Conservation (phyloP, 164 flowering plant genomes). For the Vitis riparia region DNA sequence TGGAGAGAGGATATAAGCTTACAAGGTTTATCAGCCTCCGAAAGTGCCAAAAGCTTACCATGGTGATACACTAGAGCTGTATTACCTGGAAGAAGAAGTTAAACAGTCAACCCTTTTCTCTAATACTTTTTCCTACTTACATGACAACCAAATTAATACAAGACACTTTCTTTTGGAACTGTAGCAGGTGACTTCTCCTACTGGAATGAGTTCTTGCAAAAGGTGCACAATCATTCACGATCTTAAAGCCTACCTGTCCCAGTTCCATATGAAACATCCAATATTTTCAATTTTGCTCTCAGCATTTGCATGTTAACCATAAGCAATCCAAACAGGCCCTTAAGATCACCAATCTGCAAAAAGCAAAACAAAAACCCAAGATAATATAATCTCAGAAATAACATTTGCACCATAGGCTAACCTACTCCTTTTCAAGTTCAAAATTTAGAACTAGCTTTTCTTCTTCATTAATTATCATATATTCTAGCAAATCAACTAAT, state of each 20-base stretch:
- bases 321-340: slow-evolving; percentile 80
- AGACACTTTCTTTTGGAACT: too few species aligned
- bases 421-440: too few species aligned
- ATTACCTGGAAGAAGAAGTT: slow-evolving; percentile 55
- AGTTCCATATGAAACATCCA: slow-evolving; percentile 75
- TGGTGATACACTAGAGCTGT: slow-evolving; percentile 91
- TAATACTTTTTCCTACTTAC: not conserved
- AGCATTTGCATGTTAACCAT: slow-evolving; percentile 73
- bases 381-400: not conserved
- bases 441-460: too few species aligned
- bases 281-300: slow-evolving; percentile 72
- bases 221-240: not conserved
- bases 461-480: too few species aligned
- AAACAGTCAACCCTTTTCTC: slow-evolving; percentile 14
- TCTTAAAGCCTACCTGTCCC: slow-evolving; percentile 59
- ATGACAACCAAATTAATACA: too few species aligned
- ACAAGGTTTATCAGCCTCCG: slow-evolving; percentile 95
- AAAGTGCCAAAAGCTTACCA: slow-evolving; percentile 84
- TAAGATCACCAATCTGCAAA: slow-evolving; percentile 86
- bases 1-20: slow-evolving; percentile 22
- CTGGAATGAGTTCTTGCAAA: not conserved
- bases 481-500: not conserved
- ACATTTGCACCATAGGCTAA: too few species aligned
- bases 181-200: too few species aligned
- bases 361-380: slow-evolving; percentile 2